A percentile compares a stretch with the other conserved stretches of the same genome.
Evolutionary conservation across 2,329 filamentous ascomycete species (phyloP).

Genomic region (Scopulariopsis brevicaulis): DNA sequence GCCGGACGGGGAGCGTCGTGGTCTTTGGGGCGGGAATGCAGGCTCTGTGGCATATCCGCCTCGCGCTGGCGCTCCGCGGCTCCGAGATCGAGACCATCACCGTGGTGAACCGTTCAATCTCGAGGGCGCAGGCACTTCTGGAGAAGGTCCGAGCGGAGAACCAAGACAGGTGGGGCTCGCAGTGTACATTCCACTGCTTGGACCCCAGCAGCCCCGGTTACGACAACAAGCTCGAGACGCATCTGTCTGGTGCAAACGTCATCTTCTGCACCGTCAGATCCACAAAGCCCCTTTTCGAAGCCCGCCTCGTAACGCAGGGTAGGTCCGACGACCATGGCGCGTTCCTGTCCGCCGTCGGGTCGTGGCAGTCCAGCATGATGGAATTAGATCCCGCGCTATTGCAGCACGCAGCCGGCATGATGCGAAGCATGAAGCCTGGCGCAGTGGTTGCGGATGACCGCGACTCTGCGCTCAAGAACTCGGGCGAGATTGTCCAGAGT

Average conservation of each 20-base stretch:
- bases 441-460: slow-evolving; percentile 40
- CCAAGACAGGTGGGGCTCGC: slow-evolving; percentile 2
- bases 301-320: slow-evolving; percentile 24
- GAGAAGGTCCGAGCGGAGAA: slow-evolving; percentile 7
- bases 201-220: slow-evolving; percentile 6
- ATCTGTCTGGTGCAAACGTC: slow-evolving; percentile 14
- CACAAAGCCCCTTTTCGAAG: slow-evolving; percentile 16
- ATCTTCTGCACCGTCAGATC: slow-evolving; percentile 20
- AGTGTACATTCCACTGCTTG: slow-evolving; percentile 5
- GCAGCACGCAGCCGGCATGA: slow-evolving; percentile 7
- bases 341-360: slow-evolving; percentile 39
- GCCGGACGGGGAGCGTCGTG: slow-evolving; percentile 35
- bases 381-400: slow-evolving; percentile 53
- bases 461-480: slow-evolving; percentile 48
- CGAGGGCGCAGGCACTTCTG: slow-evolving; percentile 12
- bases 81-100: slow-evolving; percentile 14
- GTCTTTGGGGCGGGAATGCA: slow-evolving; percentile 62
- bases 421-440: not conserved
- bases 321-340: slow-evolving; percentile 16
- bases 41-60: slow-evolving; percentile 60
- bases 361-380: slow-evolving; percentile 52
- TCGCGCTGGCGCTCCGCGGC: slow-evolving; percentile 43
- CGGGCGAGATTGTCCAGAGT: slow-evolving; percentile 56
- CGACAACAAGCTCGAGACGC: slow-evolving; percentile 3
- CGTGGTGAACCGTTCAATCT: slow-evolving; percentile 16